Base-by-base conservation (phyloP, 768 basidiomycete genomes). In the Boletus tomentosulus region DNA sequence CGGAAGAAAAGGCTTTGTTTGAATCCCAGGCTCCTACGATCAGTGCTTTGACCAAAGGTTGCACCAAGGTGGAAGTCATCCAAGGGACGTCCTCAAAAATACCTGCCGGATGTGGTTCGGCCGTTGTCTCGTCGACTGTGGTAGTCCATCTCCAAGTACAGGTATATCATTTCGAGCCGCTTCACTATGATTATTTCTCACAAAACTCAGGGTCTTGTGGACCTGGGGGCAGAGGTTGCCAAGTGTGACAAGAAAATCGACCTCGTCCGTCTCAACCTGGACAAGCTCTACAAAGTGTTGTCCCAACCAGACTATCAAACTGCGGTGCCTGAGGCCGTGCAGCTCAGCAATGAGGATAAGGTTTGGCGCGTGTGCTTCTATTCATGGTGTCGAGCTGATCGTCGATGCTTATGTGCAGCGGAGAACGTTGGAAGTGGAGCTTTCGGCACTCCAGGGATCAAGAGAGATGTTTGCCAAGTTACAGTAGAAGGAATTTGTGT, bases 241-340 rank as follows among this genome's bases (percentile, higher is more conserved):
- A 98, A 95, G 71, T 85, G 87, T 56, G 84, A 92, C 65, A 98
- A 97, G 82, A 97, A 95, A 72, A 78, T 90, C 3, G 82, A 86
- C 37, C 73, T 93, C 10, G 85, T 35, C 2, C 75, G 78, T 49
- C 57, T 89, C 48, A 86, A 82, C 59, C 73, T 89, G 41, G 82
- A 86, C 50, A 98, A 97, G 76, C 73, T 96, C 35, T 60, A 73
- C 55, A 95, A 93, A 70, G 67, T 84, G 16, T 81, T 86, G 57
- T 75, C 79, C 3, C 85, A 89, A 58, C 73, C 85, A 1, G 87
- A 90, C 62, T 97, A 98, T 67, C 81, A 81, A 62, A 78, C 78
- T 28, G 88, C 87, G 47, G 86, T 96, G 6, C 93, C 94, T 0
- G 84, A 77, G 53, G 83, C 83, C 4, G 52, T 53, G 33, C 52